Evolutionary conservation across 768 basidiomycete genomes (phyloP), one percentile per base, ranked within the genome.

Genomic region (Artomyces pyxidatus): DNA sequence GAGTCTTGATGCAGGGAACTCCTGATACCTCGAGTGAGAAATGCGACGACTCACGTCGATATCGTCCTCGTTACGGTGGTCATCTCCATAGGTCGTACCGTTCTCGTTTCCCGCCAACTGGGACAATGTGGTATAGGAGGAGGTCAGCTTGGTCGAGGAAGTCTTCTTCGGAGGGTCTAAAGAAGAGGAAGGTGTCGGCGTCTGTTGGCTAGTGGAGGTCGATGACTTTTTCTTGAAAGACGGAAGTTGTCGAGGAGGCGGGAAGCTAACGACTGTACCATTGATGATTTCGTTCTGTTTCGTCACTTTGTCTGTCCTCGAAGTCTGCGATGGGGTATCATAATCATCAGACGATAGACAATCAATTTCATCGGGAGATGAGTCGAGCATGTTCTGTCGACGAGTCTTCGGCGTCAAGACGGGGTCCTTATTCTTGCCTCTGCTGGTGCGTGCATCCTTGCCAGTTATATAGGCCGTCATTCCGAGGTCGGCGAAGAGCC

Each of bases 211-310:
- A 26, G 42, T n/a, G 21, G 44, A 43, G 35, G 35, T 38, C 22
- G 50, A 52, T n/a, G 51, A 26, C 52, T 42, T 37, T 28, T 48
- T 54, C 46, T 48, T 54, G 46, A 53, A 54, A 40, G 43, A n/a
- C 45, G 53, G 53, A 2, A 44, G 37, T 28, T 54, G 53, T 42
- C 9, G 41, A 37, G 30, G 51, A 9, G 45, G 50, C 37, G 23
- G 35, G 35, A 29, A n/a, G 14, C 11, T 40, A 12, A 35, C 32
- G 32, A 35, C 32, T 21, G 19, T 11, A 40, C 22, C 17, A 19
- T 40, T 17, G 11, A 23, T 21, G 32, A 35, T 9, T 35, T n/a
- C n/a, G 17, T 35, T 6, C 14, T 17, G 12, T 17, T 35, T 35
- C 32, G 12, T 17, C 32, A 12, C 14, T 4, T 3, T 17, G 14